Base-by-base conservation (phyloP, 257 asterid species). In the Solanum peruvianum region DNA sequence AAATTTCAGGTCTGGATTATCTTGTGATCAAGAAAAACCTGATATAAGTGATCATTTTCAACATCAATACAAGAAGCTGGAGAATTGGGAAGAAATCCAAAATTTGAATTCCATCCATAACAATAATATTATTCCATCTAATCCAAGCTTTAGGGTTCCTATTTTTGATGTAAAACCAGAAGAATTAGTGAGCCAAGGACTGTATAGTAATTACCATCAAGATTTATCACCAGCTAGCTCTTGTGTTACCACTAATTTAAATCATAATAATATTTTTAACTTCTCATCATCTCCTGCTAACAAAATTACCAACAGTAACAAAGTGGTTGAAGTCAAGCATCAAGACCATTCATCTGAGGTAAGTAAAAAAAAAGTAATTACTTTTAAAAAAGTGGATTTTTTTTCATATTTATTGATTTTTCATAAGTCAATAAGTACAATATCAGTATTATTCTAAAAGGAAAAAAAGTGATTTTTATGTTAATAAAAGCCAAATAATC, bases 281-380 rank as follows among this genome's bases (percentile, higher is more conserved):
- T 95, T 93, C 90, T 93, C 81, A 20, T 71, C 80, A 35, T 11
- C 98, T 71, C 45, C 78, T 70, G 83, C 85, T 33, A 64, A 47
- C 49, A 81, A 81, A 29, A 81, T 47, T 47, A 81, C 21, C 44
- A 78, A 64, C 21, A 73, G 15, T 73, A 37, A 73, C 81, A 86
- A 88, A 49, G 20, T 86, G 71, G 89, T 33, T 71, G 45, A 89
- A 25, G 87, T 86, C 13, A 92, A 90, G 86, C 89, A 86, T 33
- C 93, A 87, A 31, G 94, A 93, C 4, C 92, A 92, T 87, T 92
- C 96, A 77, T 91, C 95, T 10, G 98, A 96, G 96, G 98, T 94
- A 80, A 84, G 20, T 18, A 7, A 33, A 5, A 21, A 73, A 73
- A 73, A 8, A 75, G 11, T 6, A 52, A 10, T 18, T 15, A 39